phyloP scores from a whole-genome alignment of 1,139 yeast species.

The Diutina neorugosa region DNA sequence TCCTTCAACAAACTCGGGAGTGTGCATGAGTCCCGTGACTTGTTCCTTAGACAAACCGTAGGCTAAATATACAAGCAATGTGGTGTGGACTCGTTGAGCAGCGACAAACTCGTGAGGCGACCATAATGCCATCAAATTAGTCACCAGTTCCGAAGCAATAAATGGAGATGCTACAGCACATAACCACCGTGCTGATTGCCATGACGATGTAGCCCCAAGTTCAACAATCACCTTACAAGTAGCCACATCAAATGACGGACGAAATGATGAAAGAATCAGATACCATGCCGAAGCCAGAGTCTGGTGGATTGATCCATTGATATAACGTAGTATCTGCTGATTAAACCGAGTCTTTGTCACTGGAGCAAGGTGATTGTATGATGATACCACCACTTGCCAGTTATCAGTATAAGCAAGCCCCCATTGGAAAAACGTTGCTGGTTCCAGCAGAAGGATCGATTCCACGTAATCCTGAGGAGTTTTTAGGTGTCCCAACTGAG shows the following conservation, averaged over 20 bases:
- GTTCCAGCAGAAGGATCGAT: background rate
- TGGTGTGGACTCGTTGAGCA: background rate
- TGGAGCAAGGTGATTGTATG: background rate
- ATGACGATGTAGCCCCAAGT: background rate
- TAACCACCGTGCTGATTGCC: background rate
- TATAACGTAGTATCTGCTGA: background rate
- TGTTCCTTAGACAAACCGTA: background rate
- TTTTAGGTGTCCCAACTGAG: background rate
- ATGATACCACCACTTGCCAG: background rate
- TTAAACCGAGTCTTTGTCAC: background rate
- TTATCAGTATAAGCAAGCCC: background rate
- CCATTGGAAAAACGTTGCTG: background rate
- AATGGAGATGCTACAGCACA: background rate
- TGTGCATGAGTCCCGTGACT: background rate
- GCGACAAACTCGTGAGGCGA: background rate
- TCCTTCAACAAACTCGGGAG: background rate
- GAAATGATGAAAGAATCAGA: background rate
- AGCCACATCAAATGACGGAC: background rate
- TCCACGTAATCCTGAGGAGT: background rate
- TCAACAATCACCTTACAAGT: background rate
- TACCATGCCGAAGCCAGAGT: background rate
- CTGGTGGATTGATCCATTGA: too few relatives aligned
- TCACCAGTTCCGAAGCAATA: background rate
- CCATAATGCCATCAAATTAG: background rate
- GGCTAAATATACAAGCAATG: background rate